phyloP scores from a whole-genome alignment of 129 eudicot genomes.

The Artemisia argyi region DNA sequence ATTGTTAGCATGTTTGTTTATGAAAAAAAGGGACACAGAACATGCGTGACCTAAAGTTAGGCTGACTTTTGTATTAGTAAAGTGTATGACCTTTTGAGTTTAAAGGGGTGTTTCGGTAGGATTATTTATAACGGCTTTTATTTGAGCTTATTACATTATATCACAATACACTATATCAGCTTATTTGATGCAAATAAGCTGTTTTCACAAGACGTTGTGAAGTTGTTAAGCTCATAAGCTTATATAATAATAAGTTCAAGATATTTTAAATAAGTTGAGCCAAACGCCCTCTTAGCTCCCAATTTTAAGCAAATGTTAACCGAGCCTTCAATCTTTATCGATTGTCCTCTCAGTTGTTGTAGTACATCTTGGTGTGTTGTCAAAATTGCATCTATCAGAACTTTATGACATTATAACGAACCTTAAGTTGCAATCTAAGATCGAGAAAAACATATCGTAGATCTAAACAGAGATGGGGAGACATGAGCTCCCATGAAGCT shows the following conservation, averaged over 20 bases:
- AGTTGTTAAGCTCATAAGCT: no score
- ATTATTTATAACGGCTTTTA: no score
- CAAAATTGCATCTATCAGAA: constrained; percentile 3
- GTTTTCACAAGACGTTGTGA: no score
- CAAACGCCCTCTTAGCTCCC: neutral
- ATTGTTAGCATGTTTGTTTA: constrained; percentile 1
- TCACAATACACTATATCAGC: no score
- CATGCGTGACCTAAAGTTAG: constrained; percentile 4
- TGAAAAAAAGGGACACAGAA: constrained; percentile 5
- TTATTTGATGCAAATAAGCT: no score
- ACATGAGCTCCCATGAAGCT: constrained; percentile 17
- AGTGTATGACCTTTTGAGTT: neutral
- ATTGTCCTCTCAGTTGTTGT: neutral
- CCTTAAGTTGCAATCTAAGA: constrained; percentile 4
- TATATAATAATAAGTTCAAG: no score
- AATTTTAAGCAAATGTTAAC: neutral
- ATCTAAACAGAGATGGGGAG: constrained; percentile 16
- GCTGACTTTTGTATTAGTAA: constrained; percentile 5
- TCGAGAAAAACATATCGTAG: constrained; percentile 1
- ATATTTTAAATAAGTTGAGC: no score
- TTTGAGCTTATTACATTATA: no score
- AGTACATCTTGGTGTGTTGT: neutral
- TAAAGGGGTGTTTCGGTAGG: no score
- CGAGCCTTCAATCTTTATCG: neutral
- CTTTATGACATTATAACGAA: neutral